Evolutionary conservation across 1,139 yeast genomes (phyloP).

Genomic region (Yamadazyma aaseri): DNA sequence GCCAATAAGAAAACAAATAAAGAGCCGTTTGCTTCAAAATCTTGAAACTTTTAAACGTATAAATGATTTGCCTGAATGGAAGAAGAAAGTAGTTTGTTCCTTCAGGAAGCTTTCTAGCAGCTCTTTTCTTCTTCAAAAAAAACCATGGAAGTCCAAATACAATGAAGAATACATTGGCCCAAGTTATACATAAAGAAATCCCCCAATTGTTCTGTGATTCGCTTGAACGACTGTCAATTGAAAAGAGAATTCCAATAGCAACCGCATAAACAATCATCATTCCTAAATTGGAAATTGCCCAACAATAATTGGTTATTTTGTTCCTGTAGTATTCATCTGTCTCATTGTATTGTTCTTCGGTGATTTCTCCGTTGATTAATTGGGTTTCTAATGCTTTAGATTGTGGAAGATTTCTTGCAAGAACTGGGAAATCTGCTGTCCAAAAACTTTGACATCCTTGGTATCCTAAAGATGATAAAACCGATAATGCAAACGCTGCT

Average conservation of each 20-base stretch:
- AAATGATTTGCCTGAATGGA: slow-evolving; percentile 6
- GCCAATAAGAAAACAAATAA: slow-evolving; percentile 11
- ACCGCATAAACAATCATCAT: slow-evolving; percentile 6
- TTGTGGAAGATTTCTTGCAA: slow-evolving; percentile 7
- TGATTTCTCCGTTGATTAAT: slow-evolving; percentile 7
- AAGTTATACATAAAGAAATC: slow-evolving; percentile 6
- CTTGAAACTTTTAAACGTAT: slow-evolving; percentile 4
- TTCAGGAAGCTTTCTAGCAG: slow-evolving; percentile 2
- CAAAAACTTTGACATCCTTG: slow-evolving; percentile 12
- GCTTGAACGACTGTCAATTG: neutral
- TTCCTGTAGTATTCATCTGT: slow-evolving; percentile 9
- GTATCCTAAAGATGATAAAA: slow-evolving; percentile 10
- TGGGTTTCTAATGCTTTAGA: slow-evolving; percentile 1
- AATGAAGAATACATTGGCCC: slow-evolving; percentile 9
- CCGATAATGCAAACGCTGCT: slow-evolving; percentile 8
- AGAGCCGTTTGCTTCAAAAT: slow-evolving; percentile 8
- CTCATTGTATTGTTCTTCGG: slow-evolving; percentile 7
- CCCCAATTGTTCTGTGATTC: slow-evolving; percentile 8
- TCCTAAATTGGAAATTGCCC: slow-evolving; percentile 8
- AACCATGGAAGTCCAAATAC: slow-evolving; percentile 11
- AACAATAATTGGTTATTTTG: slow-evolving; percentile 9
- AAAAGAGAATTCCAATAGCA: slow-evolving; percentile 8
- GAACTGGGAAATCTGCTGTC: slow-evolving; percentile 10
- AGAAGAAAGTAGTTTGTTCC: slow-evolving; percentile 4
- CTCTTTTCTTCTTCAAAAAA: slow-evolving; percentile 9